phyloP scores from a whole-genome alignment of 805 yeast species.

The Metschnikowia peoriensis region DNA sequence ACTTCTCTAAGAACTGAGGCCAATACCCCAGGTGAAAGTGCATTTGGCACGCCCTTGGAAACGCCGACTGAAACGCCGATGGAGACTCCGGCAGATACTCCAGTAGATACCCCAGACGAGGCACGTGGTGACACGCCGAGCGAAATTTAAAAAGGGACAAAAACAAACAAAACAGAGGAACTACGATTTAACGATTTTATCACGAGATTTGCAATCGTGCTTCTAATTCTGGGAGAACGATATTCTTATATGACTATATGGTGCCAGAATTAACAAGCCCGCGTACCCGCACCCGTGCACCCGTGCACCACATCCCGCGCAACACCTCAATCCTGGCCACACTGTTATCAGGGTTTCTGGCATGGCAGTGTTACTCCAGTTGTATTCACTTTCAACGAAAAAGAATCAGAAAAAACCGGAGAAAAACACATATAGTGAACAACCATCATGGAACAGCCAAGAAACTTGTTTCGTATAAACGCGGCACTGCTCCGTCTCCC shows the following conservation, averaged over 20 bases:
- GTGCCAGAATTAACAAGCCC: too few species aligned
- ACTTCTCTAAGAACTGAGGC: not conserved
- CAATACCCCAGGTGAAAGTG: not conserved
- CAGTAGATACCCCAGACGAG: not conserved
- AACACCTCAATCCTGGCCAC: too few species aligned
- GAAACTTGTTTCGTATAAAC: constrained; percentile 62
- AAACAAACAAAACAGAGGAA: too few species aligned
- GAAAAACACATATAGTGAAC: too few species aligned
- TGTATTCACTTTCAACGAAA: too few species aligned
- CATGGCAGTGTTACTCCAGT: too few species aligned
- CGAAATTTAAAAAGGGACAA: not conserved
- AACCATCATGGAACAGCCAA: constrained; percentile 38
- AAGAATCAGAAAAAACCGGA: too few species aligned
- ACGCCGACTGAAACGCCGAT: not conserved
- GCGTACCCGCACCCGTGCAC: not conserved
- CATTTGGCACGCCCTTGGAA: constrained; percentile 2
- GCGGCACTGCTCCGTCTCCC: constrained; percentile 56
- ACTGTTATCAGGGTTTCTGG: too few species aligned
- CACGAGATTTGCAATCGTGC: too few species aligned
- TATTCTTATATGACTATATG: too few species aligned
- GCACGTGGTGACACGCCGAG: not conserved
- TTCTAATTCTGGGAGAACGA: too few species aligned
- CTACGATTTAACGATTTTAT: too few species aligned
- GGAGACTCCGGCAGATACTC: not conserved
- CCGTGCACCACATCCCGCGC: not conserved